A percentile compares a stretch with the other conserved stretches of the same genome.
These are phyloP conservation scores for Talaromyces thailandensis DNA, from an alignment of 495 filamentous ascomycete species.

Conservation along the genomic window DNA sequence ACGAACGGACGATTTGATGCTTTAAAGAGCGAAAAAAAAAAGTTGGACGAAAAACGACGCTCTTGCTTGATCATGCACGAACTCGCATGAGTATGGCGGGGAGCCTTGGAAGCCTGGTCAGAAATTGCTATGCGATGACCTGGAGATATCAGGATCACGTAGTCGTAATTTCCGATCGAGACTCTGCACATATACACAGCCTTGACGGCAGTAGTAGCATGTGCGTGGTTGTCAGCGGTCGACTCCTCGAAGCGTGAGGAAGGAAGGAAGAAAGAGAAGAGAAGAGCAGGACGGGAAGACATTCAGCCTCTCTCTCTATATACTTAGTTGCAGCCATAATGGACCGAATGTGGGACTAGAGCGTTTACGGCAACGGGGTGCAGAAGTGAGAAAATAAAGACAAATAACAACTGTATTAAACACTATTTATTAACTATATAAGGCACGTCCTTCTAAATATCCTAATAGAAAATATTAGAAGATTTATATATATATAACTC, in stretches of 20 bases:
- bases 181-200: slow-evolving; percentile 7
- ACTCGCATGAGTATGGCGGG: slow-evolving; percentile 4
- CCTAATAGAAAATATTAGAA: no score
- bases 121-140: slow-evolving; percentile 8
- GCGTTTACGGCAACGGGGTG: no score
- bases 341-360: no score
- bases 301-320: not conserved
- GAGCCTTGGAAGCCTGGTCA: slow-evolving; percentile 12
- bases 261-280: no score
- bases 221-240: slow-evolving; percentile 8
- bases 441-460: no score
- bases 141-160: slow-evolving; percentile 3
- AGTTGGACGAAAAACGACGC: slow-evolving; percentile 6
- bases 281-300: not conserved
- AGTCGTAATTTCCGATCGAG: slow-evolving; percentile 6
- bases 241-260: slow-evolving; percentile 14
- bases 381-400: no score
- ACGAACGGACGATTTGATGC: slow-evolving; percentile 15
- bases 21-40: slow-evolving; percentile 28
- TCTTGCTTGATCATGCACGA: slow-evolving; percentile 9
- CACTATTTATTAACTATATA: no score
- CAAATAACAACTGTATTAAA: no score
- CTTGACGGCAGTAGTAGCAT: not conserved
- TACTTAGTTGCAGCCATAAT: not conserved
- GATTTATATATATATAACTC: no score